These are phyloP conservation scores for Penicillium dipodomyicola DNA, from an alignment of 495 filamentous ascomycete species.

Conservation along the genomic window DNA sequence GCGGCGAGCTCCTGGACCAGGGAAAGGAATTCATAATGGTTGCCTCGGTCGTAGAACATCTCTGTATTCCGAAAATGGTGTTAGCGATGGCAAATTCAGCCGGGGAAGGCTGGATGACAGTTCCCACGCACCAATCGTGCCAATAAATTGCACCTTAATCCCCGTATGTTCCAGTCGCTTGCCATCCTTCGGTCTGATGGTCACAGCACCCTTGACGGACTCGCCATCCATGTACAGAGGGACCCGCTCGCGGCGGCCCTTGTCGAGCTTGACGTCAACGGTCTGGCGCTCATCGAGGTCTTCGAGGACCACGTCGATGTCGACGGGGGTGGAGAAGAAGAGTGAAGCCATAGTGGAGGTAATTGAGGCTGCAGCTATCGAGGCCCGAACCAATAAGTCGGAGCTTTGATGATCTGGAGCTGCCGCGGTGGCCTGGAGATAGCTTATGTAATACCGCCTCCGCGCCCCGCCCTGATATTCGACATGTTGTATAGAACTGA, in stretches of 20 bases:
- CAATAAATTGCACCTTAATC: conserved; percentile 99
- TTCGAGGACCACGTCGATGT: conserved; percentile 97
- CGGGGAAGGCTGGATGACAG: not conserved
- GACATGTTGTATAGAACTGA: not conserved
- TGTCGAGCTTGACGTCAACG: conserved; percentile 97
- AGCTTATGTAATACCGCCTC: conserved; percentile 9
- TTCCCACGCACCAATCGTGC: conserved; percentile 75
- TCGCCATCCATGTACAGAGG: conserved; percentile 98
- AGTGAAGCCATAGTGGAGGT: conserved; percentile 71
- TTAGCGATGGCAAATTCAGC: conserved; percentile 1
- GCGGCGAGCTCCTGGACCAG: conserved; percentile 94
- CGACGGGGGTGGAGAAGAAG: conserved; percentile 96
- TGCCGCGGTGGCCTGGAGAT: conserved; percentile 14
- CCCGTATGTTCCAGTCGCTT: conserved; percentile 97
- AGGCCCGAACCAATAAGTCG: conserved; percentile 1
- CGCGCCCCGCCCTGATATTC: not conserved
- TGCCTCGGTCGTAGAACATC: conserved; percentile 99
- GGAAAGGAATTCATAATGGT: conserved; percentile 98
- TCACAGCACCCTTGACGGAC: conserved; percentile 93
- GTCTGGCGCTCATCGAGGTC: conserved; percentile 90
- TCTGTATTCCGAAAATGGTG: conserved; percentile 48
- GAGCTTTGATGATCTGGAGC: conserved; percentile 12
- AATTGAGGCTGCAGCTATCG: conserved; percentile 12
- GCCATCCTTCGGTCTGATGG: conserved; percentile 95
- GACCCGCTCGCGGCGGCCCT: conserved; percentile 92